phyloP scores from a whole-genome alignment of 306 rosid species.

The Trifolium fragiferum region DNA sequence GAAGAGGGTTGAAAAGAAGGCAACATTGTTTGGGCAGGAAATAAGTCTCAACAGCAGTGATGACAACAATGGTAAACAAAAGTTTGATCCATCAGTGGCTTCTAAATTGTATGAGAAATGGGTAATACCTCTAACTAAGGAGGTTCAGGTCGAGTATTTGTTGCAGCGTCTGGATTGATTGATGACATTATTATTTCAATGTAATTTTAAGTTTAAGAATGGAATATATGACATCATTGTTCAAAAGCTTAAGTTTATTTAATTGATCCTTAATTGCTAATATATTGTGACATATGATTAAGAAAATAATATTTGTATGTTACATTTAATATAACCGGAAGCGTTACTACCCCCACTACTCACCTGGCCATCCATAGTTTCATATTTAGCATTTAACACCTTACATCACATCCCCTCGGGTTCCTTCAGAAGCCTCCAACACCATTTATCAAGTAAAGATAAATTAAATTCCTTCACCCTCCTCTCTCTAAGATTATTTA shows the following conservation, averaged over 20 bases:
- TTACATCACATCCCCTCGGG: no score
- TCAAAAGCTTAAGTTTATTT: constrained; percentile 24
- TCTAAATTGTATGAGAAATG: constrained; percentile 67
- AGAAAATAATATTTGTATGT: background rate
- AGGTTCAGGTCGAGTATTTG: constrained; percentile 86
- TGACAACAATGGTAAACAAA: constrained; percentile 38
- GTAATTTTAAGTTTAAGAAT: constrained; percentile 24
- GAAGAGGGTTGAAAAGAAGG: constrained; percentile 87
- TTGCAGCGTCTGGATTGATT: constrained; percentile 63
- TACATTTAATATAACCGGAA: no score
- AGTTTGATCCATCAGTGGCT: constrained; percentile 68
- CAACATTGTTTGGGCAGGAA: constrained; percentile 69
- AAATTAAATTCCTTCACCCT: no score
- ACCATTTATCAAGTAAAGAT: no score
- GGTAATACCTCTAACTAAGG: constrained; percentile 89
- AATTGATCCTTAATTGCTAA: constrained; percentile 25
- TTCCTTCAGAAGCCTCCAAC: no score
- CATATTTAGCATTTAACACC: no score
- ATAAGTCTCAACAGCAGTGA: constrained; percentile 45
- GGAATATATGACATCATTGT: constrained; percentile 27
- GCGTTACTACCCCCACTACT: no score
- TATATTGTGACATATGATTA: constrained; percentile 6
- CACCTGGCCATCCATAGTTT: no score
- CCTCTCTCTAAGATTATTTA: background rate
- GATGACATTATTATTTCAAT: background rate